Percentiles rank a stretch among this genome's conserved stretches.
Conservation (phyloP, 768 basidiomycete genomes). For the Termitomyces sp. region DNA sequence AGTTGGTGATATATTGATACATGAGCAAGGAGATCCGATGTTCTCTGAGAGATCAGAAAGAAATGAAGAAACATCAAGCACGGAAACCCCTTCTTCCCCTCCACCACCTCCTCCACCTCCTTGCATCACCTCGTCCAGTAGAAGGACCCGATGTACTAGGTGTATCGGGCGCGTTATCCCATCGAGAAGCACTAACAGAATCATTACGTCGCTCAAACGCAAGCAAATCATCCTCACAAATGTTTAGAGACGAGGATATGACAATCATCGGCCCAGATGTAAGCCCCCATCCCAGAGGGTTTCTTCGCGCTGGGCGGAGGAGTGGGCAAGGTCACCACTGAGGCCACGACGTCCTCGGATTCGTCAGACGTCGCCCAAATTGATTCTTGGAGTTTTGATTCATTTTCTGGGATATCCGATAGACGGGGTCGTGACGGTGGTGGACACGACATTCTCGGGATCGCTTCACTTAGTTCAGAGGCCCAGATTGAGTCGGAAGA, state of each 20-base stretch:
- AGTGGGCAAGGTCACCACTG: neutral
- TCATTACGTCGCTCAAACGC: neutral
- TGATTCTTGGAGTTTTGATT: neutral
- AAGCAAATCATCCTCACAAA: neutral
- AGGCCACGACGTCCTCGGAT: neutral
- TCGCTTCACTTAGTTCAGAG: neutral
- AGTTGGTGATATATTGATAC: neutral
- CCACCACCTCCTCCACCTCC: neutral
- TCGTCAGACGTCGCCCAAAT: neutral
- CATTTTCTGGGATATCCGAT: neutral
- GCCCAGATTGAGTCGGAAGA: neutral
- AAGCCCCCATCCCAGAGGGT: neutral
- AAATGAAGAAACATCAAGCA: neutral
- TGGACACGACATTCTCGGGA: neutral
- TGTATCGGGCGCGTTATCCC: neutral
- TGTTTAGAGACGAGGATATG: neutral
- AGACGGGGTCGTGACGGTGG: neutral
- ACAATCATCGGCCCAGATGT: conserved; percentile 1
- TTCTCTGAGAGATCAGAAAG: neutral
- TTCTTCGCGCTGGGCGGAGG: conserved; percentile 3
- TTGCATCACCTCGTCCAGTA: neutral
- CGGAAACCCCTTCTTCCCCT: neutral
- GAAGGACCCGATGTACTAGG: neutral
- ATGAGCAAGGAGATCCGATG: neutral
- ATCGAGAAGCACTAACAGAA: neutral